phyloP scores from a whole-genome alignment of 148 eudicot species.

The Persicaria maculosa region DNA sequence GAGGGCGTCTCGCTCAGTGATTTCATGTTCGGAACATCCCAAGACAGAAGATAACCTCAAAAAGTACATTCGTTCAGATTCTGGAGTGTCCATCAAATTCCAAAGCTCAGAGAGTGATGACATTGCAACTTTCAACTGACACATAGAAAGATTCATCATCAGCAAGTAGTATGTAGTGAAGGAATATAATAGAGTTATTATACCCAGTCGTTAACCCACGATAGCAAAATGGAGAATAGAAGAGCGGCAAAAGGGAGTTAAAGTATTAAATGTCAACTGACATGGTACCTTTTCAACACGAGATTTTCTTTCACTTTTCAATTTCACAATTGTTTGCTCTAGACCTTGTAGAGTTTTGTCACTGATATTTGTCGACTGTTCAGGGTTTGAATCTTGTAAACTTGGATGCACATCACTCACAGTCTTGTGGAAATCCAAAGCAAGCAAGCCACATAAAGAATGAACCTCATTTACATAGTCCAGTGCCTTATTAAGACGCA shows the following conservation, averaged over 20 bases:
- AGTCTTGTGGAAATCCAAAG: conserved; percentile 48
- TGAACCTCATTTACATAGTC: conserved; percentile 61
- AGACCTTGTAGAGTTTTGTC: conserved; percentile 49
- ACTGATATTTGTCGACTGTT: conserved; percentile 48
- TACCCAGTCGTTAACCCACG: neutral
- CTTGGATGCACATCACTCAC: conserved; percentile 61
- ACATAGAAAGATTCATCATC: neutral
- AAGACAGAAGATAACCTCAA: conserved; percentile 7
- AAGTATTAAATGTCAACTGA: neutral
- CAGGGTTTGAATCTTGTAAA: conserved; percentile 40
- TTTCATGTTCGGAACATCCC: conserved; percentile 6
- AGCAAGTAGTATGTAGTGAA: conserved; percentile 1
- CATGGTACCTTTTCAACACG: conserved; percentile 49
- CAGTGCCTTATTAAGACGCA: conserved; percentile 45
- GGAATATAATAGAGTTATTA: neutral
- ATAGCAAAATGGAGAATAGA: neutral
- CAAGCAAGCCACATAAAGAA: conserved; percentile 46
- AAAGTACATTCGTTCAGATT: conserved; percentile 11
- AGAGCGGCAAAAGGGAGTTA: neutral
- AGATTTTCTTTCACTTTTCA: conserved; percentile 46
- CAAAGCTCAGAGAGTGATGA: conserved; percentile 13
- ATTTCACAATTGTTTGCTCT: conserved; percentile 32
- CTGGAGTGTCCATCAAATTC: conserved; percentile 20
- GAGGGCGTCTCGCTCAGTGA: conserved; percentile 9
- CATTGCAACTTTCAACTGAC: conserved; percentile 14